These are phyloP conservation scores for Pilaira anomala DNA, from an alignment of 192 early-diverging fungal genomes.

Conservation along the genomic window DNA sequence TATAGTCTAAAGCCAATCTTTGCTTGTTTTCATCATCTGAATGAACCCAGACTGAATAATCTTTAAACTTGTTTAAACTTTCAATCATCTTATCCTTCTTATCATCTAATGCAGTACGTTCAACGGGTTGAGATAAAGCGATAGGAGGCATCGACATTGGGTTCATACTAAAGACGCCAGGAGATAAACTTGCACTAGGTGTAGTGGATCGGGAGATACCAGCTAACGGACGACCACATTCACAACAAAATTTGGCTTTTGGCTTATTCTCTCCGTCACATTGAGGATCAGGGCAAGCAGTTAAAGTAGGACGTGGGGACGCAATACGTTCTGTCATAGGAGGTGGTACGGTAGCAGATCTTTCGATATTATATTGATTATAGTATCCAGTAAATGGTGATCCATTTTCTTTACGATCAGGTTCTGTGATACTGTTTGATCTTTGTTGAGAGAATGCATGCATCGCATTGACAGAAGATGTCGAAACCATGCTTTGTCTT, in stretches of 20 bases:
- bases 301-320: slow-evolving; percentile 21
- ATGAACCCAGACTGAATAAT: slow-evolving; percentile 41
- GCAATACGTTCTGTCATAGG: slow-evolving; percentile 9
- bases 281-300: slow-evolving; percentile 42
- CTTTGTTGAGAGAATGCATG: not conserved
- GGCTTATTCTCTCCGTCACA: slow-evolving; percentile 54
- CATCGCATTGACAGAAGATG: no score
- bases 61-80: not conserved
- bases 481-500: not conserved
- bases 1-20: slow-evolving; percentile 43
- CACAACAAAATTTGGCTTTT: slow-evolving; percentile 56
- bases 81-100: not conserved
- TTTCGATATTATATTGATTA: not conserved
- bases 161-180: not conserved
- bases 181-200: slow-evolving; percentile 27
- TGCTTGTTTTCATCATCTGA: slow-evolving; percentile 40
- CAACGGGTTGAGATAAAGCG: no score
- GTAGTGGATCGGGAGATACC: slow-evolving; percentile 39
- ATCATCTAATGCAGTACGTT: slow-evolving; percentile 7
- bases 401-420: not conserved
- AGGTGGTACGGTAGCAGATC: slow-evolving; percentile 17
- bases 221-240: slow-evolving; percentile 52
- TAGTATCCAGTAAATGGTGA: not conserved
- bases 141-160: no score
- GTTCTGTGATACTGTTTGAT: not conserved